Percentiles rank a stretch among this genome's conserved stretches.
Evolutionary conservation across 805 yeast species (phyloP).

Genomic region (Candida odintsovae): DNA sequence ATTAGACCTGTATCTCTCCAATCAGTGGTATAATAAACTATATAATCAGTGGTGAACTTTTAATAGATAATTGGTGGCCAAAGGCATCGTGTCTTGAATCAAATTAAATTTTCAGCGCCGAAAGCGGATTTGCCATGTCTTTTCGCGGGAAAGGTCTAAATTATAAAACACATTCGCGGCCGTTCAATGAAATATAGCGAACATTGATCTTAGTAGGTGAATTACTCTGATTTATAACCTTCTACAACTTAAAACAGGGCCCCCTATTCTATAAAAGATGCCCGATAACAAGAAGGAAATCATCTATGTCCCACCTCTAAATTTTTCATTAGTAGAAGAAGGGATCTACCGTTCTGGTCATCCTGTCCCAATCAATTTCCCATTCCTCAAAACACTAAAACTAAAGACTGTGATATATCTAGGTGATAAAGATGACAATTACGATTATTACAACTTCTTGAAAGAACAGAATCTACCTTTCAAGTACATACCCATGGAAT

Average conservation of each 20-base stretch:
- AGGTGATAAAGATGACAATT: conserved; percentile 68
- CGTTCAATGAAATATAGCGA: too few relatives aligned
- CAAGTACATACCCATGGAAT: conserved; percentile 57
- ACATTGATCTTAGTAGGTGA: too few relatives aligned
- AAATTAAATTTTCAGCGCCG: not conserved
- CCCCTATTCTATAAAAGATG: not conserved
- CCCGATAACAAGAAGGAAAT: conserved; percentile 1
- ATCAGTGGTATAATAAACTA: not conserved
- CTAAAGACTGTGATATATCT: conserved; percentile 76
- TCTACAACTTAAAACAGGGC: too few relatives aligned
- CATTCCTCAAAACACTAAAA: conserved; percentile 65
- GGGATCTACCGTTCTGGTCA: conserved; percentile 89
- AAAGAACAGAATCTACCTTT: conserved; percentile 44
- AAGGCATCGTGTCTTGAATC: too few relatives aligned
- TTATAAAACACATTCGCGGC: not conserved
- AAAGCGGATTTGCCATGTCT: not conserved
- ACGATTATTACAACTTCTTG: conserved; percentile 69
- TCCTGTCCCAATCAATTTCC: conserved; percentile 81
- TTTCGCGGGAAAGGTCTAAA: too few relatives aligned
- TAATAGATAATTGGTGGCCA: too few relatives aligned
- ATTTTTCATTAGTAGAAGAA: conserved; percentile 84
- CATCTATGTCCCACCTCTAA: conserved; percentile 79
- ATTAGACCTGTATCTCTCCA: too few relatives aligned
- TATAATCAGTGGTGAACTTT: not conserved
- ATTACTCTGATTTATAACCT: not conserved